Conservation (phyloP, 345 rosid genomes). For the Rhodamnia rubescens region DNA sequence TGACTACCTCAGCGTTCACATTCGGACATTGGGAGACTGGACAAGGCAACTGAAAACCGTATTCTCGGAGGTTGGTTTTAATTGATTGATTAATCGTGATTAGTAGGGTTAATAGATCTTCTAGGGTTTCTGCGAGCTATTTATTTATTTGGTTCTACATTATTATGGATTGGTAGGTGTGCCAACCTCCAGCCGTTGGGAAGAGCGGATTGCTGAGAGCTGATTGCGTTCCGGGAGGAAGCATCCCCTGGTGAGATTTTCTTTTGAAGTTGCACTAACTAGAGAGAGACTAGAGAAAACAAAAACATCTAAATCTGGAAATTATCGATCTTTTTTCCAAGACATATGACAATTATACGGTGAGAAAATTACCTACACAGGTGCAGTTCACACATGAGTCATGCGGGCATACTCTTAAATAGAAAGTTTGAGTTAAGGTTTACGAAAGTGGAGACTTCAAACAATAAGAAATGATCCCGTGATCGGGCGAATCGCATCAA, state of each 20-base stretch:
- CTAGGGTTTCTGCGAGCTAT: not conserved
- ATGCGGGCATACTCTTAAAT: too few species aligned
- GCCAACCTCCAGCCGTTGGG: slow-evolving; percentile 50
- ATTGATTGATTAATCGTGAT: not conserved
- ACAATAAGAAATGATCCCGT: not conserved
- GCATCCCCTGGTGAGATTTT: slow-evolving; percentile 17
- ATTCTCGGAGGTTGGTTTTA: slow-evolving; percentile 50
- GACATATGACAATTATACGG: not conserved
- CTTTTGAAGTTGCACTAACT: not conserved
- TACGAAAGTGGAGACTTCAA: not conserved
- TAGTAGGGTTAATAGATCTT: not conserved
- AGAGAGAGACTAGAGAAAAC: not conserved
- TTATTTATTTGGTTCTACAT: not conserved
- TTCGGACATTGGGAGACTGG: slow-evolving; percentile 85
- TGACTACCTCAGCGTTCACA: slow-evolving; percentile 78
- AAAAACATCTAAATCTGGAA: not conserved
- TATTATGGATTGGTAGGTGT: slow-evolving; percentile 10
- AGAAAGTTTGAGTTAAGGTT: not conserved
- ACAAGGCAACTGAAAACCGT: slow-evolving; percentile 64
- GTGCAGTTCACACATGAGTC: too few species aligned
- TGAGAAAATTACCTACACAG: not conserved
- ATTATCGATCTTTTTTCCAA: not conserved
- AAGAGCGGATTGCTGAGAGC: slow-evolving; percentile 61
- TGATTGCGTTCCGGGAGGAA: slow-evolving; percentile 25
- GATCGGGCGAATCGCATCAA: not conserved